Base-by-base conservation (phyloP, 73 alveolate genomes). In the Paramecium primaurelia region DNA sequence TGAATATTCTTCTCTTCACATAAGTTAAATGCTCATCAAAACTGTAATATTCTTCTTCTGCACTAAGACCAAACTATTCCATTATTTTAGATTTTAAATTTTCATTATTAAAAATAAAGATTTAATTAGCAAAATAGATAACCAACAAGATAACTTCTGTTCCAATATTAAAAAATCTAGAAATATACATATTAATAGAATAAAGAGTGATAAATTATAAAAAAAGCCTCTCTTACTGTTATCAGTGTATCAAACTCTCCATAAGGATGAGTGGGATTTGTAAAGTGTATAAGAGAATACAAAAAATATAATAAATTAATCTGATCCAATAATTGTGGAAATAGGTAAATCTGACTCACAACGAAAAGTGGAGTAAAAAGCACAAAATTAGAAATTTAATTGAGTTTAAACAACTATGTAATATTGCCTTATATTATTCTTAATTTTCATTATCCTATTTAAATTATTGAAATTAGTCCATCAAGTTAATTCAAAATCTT, bases 321-420 rank as follows among this genome's bases (percentile, higher is more conserved):
- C 86, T 34, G 86, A 71, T 7, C 86, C 86, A 71, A 71, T 7
- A 26, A 71, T 37, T 25, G 86, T 71, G 86, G 86, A 30, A 71
- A 71, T 38, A 34, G 59, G 59, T 34, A 71, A 71, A 34, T 71
- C 58, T 34, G 59, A 34, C 30, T 71, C 58, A 37, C 86, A 32
- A n/a, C 2, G 28, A 71, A 71, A 71, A 25, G 86, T 37, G 0
- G 86, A 26, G 30, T 34, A 71, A 37, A 22, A 71, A 71, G 30
- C 86, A 71, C 5, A 71, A 58, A 2, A 71, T 71, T 30, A 71
- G 36, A 71, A 30, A 71, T 34, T 37, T 14, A 30, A 71, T 30
- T 30, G 86, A 71, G 3, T 71, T 71, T 14, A 71, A 3, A 11
- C 49, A 71, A 30, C 86, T 71, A 34, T 34, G 32, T 18, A 71